phyloP scores from a whole-genome alignment of 75 land plant species.

The Cupressus sempervirens region DNA sequence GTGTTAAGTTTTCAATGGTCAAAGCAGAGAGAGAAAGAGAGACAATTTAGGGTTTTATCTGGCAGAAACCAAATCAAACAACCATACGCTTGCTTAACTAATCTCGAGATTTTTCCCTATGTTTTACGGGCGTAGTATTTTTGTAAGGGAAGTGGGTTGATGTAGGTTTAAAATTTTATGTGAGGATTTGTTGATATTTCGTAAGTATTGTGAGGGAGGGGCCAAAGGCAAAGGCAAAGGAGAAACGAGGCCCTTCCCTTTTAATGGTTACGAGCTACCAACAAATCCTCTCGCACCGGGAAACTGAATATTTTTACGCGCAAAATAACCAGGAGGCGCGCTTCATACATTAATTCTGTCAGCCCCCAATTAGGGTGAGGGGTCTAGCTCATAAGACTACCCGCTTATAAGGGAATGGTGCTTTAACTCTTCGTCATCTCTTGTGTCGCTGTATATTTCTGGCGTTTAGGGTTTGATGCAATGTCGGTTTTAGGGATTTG shows the following conservation, averaged over 20 bases:
- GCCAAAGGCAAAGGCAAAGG: background rate
- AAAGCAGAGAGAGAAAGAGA: background rate
- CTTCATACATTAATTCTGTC: background rate
- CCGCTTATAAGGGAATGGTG: background rate
- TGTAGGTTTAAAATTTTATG: background rate
- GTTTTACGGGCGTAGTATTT: background rate
- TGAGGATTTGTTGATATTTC: background rate
- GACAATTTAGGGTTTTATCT: background rate
- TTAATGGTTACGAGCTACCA: background rate
- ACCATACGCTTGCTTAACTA: background rate
- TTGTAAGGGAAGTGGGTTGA: background rate
- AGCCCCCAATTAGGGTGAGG: background rate
- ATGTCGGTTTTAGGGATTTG: background rate
- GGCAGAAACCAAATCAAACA: background rate
- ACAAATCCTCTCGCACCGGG: background rate
- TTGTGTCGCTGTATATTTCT: background rate
- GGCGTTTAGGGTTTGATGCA: background rate
- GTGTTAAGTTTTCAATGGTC: background rate
- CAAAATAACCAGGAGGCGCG: background rate
- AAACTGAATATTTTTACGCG: background rate
- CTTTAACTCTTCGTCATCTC: background rate
- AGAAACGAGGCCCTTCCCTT: background rate
- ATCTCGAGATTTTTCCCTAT: background rate
- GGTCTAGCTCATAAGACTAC: background rate
- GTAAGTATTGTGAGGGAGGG: conserved; percentile 1